Conservation (phyloP, 306 rosid genomes). For the Citrullus mucosospermus region DNA sequence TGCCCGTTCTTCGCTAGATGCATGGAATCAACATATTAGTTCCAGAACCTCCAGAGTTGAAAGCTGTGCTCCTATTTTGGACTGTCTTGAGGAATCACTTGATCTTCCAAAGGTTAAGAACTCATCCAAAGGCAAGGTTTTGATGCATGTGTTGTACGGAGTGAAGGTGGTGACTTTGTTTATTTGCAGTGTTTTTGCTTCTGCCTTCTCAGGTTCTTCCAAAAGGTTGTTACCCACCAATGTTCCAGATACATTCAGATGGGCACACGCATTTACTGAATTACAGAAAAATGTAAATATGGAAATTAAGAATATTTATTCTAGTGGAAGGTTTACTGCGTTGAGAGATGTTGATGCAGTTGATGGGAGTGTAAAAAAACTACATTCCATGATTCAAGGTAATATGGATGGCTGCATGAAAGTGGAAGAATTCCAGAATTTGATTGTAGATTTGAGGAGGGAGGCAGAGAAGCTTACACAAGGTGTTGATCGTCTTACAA, state of each 20-base stretch:
- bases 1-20: slow-evolving; percentile 51
- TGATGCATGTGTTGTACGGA: slow-evolving; percentile 79
- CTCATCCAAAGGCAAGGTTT: slow-evolving; percentile 66
- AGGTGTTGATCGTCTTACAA: slow-evolving; percentile 60
- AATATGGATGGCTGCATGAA: slow-evolving; percentile 15
- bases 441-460: slow-evolving; percentile 26
- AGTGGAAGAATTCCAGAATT: slow-evolving; percentile 16
- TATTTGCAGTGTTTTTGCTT: slow-evolving; percentile 53
- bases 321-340: slow-evolving; percentile 27
- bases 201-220: slow-evolving; percentile 46
- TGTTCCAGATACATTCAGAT: slow-evolving; percentile 31
- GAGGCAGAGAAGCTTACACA: slow-evolving; percentile 38
- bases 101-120: slow-evolving; percentile 77
- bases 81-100: slow-evolving; percentile 40
- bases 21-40: slow-evolving; percentile 42
- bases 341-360: slow-evolving; percentile 55
- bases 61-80: slow-evolving; percentile 37
- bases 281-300: slow-evolving; percentile 53
- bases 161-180: slow-evolving; percentile 59
- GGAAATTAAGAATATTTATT: slow-evolving; percentile 33
- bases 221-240: slow-evolving; percentile 32
- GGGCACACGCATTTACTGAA: slow-evolving; percentile 52
- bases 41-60: slow-evolving; percentile 44
- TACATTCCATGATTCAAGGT: slow-evolving; percentile 45
- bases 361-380: slow-evolving; percentile 32